These are phyloP conservation scores for Boletus sensibilis DNA, from an alignment of 768 basidiomycete genomes.

Conservation along the genomic window DNA sequence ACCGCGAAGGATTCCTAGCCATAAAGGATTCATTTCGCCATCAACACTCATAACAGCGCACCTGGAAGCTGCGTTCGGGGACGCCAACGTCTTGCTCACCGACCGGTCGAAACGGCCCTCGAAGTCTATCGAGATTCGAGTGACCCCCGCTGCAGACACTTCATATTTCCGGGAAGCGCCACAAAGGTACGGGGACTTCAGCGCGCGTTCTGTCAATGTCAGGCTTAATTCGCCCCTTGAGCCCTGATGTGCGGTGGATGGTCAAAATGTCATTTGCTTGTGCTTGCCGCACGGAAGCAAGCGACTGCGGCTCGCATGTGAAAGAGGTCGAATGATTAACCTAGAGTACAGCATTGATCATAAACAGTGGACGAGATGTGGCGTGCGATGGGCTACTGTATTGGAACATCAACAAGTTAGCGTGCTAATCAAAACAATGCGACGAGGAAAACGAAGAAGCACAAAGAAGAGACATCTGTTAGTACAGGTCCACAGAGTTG, in stretches of 20 bases:
- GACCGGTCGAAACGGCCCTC: neutral
- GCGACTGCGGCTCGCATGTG: neutral
- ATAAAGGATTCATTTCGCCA: neutral
- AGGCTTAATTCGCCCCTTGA: neutral
- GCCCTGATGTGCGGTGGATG: neutral
- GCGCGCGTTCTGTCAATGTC: neutral
- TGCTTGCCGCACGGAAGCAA: neutral
- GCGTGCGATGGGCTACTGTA: conserved; percentile 9
- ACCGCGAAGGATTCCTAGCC: neutral
- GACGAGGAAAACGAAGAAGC: neutral
- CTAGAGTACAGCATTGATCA: conserved; percentile 11
- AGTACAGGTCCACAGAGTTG: conserved; percentile 11
- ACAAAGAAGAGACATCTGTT: conserved; percentile 5
- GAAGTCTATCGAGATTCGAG: neutral
- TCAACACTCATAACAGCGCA: neutral
- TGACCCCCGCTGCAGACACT: conserved; percentile 2
- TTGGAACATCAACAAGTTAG: conserved; percentile 2
- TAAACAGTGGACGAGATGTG: conserved; percentile 4
- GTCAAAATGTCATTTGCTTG: neutral
- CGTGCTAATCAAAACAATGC: conserved; percentile 18
- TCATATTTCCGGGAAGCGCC: neutral
- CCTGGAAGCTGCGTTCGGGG: neutral
- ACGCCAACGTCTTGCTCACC: neutral
- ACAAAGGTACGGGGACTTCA: conserved; percentile 4
- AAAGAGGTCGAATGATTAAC: conserved; percentile 1